Evolutionary conservation across 208 protist species (phyloP), one percentile per base, ranked within the genome.

Genomic region (Leishmania gerbilli): DNA sequence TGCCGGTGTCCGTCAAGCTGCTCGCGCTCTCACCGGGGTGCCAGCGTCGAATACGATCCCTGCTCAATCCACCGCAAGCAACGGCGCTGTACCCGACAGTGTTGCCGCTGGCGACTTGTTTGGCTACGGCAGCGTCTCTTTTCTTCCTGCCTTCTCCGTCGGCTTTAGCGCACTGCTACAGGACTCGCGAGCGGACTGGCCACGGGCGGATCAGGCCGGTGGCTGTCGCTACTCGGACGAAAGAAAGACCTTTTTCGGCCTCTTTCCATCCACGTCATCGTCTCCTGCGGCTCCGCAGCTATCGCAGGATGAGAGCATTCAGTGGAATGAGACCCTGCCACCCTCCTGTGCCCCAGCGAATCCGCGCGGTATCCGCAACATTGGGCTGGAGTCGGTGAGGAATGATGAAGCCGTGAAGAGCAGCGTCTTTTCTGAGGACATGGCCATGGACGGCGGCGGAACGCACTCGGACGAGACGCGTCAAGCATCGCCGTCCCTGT

Each of bases 51-150:
- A 77, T 31, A 71, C 53, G 7, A 80, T 75, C 71, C 34, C 75
- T 2, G 7, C 62, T 31, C 24, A 51, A n/a, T 60, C 31, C 42
- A 24, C 27, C 19, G 11, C 17, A 6, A 17, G 8, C 31, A 21
- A 2, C 24, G 74, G 55, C 34, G 55, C 8, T 47, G 34, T 47
- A n/a, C 31, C 49, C n/a, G 45, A 79, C 55, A 71, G 42, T 51
- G 76, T 56, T 0, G 37, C 56, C 1, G 64, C 27, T 8, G 86
- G 75, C 21, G 77, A 81, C 42, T 71, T 85, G 19, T 88, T 90
- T 27, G 87, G 87, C 71, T 90, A 90, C 74, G 87, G 87, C 21
- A 78, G 62, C 56, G 76, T 91, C 47, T 84, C 84, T 37, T 89
- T 91, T 45, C 45, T 91, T 68, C 86, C 84, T 3, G 79, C 79